phyloP scores from a whole-genome alignment of 441 rosid species.

The Biscutella auriculata region DNA sequence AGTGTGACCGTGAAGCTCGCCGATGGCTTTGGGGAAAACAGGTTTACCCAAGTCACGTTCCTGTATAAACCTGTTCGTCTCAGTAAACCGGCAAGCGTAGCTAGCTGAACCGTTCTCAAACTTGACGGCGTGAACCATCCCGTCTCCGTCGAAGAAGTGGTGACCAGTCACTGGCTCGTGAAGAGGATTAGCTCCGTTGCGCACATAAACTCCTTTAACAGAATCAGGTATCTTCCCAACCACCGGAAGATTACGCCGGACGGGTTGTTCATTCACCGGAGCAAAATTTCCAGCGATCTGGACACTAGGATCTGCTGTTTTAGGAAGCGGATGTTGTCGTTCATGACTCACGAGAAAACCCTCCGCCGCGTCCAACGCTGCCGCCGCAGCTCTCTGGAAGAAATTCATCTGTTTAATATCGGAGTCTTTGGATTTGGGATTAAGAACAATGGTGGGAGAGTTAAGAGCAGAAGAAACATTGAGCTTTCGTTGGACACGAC shows the following conservation, averaged over 20 bases:
- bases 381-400: slow-evolving; percentile 38
- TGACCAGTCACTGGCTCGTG: slow-evolving; percentile 64
- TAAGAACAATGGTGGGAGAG: slow-evolving; percentile 23
- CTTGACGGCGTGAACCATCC: slow-evolving; percentile 67
- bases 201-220: slow-evolving; percentile 55
- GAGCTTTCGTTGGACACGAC: slow-evolving; percentile 11
- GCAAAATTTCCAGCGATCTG: slow-evolving; percentile 77
- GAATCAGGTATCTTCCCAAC: slow-evolving; percentile 50
- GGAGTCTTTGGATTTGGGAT: slow-evolving; percentile 12
- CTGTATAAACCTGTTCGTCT: slow-evolving; percentile 56
- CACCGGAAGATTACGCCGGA: slow-evolving; percentile 29
- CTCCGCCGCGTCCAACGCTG: slow-evolving; percentile 40
- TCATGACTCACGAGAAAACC: slow-evolving; percentile 38
- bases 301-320: slow-evolving; percentile 56
- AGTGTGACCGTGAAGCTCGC: slow-evolving; percentile 70
- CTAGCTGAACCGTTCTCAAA: slow-evolving; percentile 42
- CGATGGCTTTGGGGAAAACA: slow-evolving; percentile 71
- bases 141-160: slow-evolving; percentile 76
- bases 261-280: slow-evolving; percentile 61
- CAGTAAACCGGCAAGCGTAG: slow-evolving; percentile 73
- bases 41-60: slow-evolving; percentile 45
- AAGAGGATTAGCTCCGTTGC: slow-evolving; percentile 78
- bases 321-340: slow-evolving; percentile 42
- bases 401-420: slow-evolving; percentile 31
- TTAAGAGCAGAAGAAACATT: slow-evolving; percentile 24